Conservation (phyloP, 768 basidiomycete species). For the Suillus ampliporus region DNA sequence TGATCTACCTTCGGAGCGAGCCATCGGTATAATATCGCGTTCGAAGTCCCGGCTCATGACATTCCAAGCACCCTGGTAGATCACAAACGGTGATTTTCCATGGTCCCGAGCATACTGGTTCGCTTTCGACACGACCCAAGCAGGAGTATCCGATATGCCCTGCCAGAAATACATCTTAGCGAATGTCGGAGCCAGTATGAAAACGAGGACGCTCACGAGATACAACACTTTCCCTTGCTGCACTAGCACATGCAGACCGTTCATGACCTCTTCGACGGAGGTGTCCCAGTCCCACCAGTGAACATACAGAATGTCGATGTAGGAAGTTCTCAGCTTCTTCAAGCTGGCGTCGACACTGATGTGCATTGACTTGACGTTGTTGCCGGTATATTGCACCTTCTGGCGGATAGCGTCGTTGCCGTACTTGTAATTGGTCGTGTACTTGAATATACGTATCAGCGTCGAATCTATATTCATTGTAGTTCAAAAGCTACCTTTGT, state of each 20-base stretch:
- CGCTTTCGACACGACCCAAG: conserved; percentile 43
- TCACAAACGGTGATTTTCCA: conserved; percentile 45
- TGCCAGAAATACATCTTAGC: conserved; percentile 23
- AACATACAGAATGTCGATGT: conserved; percentile 53
- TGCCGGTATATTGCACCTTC: conserved; percentile 51
- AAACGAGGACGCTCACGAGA: conserved; percentile 34
- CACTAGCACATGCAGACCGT: conserved; percentile 43
- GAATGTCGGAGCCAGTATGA: neutral
- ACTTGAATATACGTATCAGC: conserved; percentile 17
- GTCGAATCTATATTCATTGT: neutral
- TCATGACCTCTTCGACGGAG: conserved; percentile 49
- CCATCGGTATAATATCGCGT: conserved; percentile 46
- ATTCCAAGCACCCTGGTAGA: conserved; percentile 48
- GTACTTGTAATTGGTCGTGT: conserved; percentile 25
- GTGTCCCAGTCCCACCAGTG: conserved; percentile 42
- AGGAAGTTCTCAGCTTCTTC: conserved; percentile 51
- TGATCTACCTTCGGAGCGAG: conserved; percentile 25
- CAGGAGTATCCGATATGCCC: conserved; percentile 39
- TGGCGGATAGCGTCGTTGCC: conserved; percentile 25
- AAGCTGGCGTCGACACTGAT: conserved; percentile 46
- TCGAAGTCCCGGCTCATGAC: conserved; percentile 42
- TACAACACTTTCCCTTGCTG: conserved; percentile 46
- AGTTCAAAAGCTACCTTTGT: conserved; percentile 39
- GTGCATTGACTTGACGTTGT: conserved; percentile 50
- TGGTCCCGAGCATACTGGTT: conserved; percentile 45